Percentiles rank a stretch among this genome's conserved stretches.
These are phyloP conservation scores for Tetradesmus lagerheimii DNA, from an alignment of 139 green algal genomes.

Conservation along the genomic window DNA sequence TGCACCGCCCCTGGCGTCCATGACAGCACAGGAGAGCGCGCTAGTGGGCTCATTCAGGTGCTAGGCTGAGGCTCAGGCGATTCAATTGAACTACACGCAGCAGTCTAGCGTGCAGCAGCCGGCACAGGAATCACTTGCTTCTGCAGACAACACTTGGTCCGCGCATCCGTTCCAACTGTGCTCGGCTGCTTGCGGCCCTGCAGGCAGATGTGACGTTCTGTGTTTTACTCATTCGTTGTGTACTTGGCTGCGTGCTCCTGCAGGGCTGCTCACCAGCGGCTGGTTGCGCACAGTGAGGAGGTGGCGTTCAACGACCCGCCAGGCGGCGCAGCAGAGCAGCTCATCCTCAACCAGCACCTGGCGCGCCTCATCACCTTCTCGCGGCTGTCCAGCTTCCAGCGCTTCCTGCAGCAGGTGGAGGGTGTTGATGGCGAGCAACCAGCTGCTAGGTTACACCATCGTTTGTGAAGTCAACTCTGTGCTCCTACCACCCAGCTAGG, in stretches of 20 bases:
- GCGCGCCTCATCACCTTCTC: constrained; percentile 84
- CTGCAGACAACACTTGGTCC: no score
- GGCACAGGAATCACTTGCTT: no score
- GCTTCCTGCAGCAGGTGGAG: constrained; percentile 86
- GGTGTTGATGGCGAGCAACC: no score
- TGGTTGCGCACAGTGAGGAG: constrained; percentile 85
- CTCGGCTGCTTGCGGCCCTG: background rate
- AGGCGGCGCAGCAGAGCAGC: constrained; percentile 73
- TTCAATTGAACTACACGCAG: background rate
- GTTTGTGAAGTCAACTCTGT: no score
- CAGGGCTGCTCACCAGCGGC: constrained; percentile 63
- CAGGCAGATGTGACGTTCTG: no score
- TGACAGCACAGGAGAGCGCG: constrained; percentile 84
- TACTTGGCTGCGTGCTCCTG: no score
- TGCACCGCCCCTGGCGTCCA: constrained; percentile 87
- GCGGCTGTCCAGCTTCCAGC: constrained; percentile 86
- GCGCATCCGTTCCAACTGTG: no score
- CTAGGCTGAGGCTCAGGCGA: background rate
- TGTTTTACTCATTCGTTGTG: no score
- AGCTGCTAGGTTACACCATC: no score
- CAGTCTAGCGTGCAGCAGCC: background rate
- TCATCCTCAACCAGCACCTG: constrained; percentile 95
- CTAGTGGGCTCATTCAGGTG: constrained; percentile 77
- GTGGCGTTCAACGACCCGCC: constrained; percentile 95
- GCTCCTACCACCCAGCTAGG: no score